Conservation (phyloP, 352 stramenopile species). For the Pythium pyrilobum region DNA sequence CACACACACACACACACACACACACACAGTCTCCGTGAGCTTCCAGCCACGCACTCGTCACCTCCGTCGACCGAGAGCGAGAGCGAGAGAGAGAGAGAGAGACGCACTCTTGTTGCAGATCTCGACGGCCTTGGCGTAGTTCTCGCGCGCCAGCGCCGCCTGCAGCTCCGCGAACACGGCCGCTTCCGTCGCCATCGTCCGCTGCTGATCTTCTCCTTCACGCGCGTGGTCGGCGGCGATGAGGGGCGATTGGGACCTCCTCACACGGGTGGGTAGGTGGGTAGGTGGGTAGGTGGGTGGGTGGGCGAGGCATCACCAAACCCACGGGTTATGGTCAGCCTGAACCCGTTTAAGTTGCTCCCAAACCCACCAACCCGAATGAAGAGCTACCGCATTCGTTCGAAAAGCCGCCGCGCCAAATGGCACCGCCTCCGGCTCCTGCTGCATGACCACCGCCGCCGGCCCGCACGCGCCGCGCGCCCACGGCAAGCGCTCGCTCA, state of each 20-base stretch:
- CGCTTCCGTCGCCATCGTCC: slow-evolving; percentile 27
- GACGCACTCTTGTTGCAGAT: slow-evolving; percentile 85
- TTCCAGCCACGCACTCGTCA: background rate
- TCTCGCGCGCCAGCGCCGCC: slow-evolving; percentile 64
- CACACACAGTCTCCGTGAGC: background rate
- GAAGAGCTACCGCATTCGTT: too few relatives aligned
- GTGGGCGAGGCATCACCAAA: too few relatives aligned
- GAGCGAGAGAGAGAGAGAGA: background rate
- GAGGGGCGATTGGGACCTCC: background rate
- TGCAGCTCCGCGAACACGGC: slow-evolving; percentile 77
- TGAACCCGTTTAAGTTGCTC: too few relatives aligned
- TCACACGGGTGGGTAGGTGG: background rate
- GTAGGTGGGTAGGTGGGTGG: too few relatives aligned
- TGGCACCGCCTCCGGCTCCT: too few relatives aligned
- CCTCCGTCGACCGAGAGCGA: background rate
- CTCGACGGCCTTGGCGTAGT: slow-evolving; percentile 72
- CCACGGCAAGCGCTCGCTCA: background rate
- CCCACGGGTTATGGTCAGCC: too few relatives aligned
- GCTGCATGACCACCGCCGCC: slow-evolving; percentile 10
- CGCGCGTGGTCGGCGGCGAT: background rate
- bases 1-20: background rate
- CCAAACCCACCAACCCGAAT: background rate
- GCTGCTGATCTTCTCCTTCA: background rate
- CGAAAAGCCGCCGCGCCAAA: background rate
- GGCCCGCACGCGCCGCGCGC: background rate